Base-by-base conservation (phyloP, 2,329 filamentous ascomycete species). In the Coniochaeta prunicola region DNA sequence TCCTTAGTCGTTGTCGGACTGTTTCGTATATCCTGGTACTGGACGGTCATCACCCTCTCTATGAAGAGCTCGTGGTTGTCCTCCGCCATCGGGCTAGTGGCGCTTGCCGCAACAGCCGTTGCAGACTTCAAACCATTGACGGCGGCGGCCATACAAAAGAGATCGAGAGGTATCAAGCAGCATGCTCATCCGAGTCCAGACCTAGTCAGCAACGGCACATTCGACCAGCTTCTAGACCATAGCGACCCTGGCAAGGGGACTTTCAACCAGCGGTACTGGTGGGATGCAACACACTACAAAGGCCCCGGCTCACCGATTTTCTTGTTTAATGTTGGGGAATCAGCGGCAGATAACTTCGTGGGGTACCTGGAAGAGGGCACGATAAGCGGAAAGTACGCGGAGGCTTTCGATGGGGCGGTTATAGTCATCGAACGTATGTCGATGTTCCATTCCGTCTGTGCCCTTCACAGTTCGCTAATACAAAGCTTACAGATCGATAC, bases 261-360 rank as follows among this genome's bases (percentile, higher is more conserved):
- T 61, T 59, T 59, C 61, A 60, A 54, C 60, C 59, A 63, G 24
- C 30, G 59, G 6, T 28, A 40, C 21, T 33, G 36, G 64, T 53
- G 64, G 64, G 19, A 64, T 54, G 53, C 53, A 4, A 34, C 53
- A 28, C 30, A 54, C 30, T 54, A 36, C 13, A 36, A 36, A 24
- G 53, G 53, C 17, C 53, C 53, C 24, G 53, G 53, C 53, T 54
- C 53, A n/a, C 53, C 63, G 4, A 58, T 65, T 24, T 65, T 66
- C 53, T 26, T 66, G 13, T 64, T 64, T 45, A 65, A 60, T 40
- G 58, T 60, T 4, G 64, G 64, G 48, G 64, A 66, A 54, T 45
- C 10, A 4, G 28, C 55, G 19, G 64, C 64, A 33, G 59, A 58
- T 15, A 31, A 53, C 19, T 38, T 53, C 17, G 31, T 62, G 4